Evolutionary conservation across 2,329 filamentous ascomycete genomes (phyloP).

Genomic region (Scedosporium dehoogii): DNA sequence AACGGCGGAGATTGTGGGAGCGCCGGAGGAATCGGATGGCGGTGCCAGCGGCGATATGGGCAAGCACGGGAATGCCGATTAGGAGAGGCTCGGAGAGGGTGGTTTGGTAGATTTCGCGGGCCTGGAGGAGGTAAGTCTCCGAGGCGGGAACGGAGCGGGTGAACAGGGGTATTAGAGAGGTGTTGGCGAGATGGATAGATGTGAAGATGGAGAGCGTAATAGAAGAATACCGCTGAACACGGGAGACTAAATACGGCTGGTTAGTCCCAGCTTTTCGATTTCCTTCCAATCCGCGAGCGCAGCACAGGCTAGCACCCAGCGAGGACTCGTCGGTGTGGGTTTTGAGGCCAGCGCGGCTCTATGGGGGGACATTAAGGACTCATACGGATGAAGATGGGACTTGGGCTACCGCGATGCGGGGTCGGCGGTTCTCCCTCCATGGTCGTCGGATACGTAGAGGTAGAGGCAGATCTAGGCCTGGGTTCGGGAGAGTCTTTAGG

Average conservation of each 20-base stretch:
- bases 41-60: conserved; percentile 70
- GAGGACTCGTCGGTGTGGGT: too few relatives aligned
- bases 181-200: conserved; percentile 69
- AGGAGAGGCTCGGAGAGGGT: conserved; percentile 69
- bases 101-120: conserved; percentile 86
- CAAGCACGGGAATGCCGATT: conserved; percentile 61
- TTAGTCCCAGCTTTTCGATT: neutral
- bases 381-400: conserved; percentile 1
- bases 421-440: neutral
- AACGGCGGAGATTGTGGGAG: conserved; percentile 59
- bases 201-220: conserved; percentile 75
- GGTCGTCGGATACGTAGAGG: too few relatives aligned
- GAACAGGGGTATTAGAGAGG: conserved; percentile 67
- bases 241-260: conserved; percentile 41
- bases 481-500: neutral
- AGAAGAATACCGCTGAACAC: conserved; percentile 80
- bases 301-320: too few relatives aligned
- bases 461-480: neutral
- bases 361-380: neutral
- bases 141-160: conserved; percentile 64
- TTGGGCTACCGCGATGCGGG: neutral
- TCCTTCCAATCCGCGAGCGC: too few relatives aligned
- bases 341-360: neutral
- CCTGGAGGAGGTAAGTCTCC: conserved; percentile 82
- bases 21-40: conserved; percentile 67